Conservation (phyloP, 2,329 filamentous ascomycete species). For the Zymoseptoria passerinii region DNA sequence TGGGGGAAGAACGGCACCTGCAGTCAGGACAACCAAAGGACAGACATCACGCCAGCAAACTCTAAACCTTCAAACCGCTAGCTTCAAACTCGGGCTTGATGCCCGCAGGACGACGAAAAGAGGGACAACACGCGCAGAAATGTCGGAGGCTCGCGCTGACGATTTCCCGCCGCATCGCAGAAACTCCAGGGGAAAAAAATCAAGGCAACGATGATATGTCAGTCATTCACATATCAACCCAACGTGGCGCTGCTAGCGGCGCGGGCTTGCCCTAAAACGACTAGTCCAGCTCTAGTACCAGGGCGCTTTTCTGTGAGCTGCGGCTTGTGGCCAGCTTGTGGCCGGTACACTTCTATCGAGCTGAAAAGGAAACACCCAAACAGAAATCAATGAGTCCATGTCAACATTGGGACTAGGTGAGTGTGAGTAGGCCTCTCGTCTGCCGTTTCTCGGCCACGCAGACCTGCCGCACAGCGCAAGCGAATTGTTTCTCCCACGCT, state of each 20-base stretch:
- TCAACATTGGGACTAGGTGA: not conserved
- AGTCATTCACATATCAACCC: not conserved
- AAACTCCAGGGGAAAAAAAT: not conserved
- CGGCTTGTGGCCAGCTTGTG: too few species aligned
- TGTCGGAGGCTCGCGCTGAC: not conserved
- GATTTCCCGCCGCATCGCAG: not conserved
- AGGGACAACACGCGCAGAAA: not conserved
- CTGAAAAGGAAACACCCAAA: not conserved
- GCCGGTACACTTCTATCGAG: too few species aligned
- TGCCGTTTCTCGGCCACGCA: not conserved
- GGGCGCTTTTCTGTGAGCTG: not conserved
- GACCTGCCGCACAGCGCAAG: too few species aligned
- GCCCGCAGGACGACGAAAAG: not conserved
- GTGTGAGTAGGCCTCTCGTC: not conserved
- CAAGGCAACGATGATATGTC: not conserved
- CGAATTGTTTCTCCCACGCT: too few species aligned
- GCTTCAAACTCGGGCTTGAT: not conserved
- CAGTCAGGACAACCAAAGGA: too few species aligned
- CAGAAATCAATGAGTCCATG: not conserved
- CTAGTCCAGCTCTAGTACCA: not conserved
- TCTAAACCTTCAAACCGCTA: not conserved
- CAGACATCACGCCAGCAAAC: not conserved
- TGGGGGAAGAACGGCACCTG: too few species aligned
- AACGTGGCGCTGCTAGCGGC: not conserved
- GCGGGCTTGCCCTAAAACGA: not conserved